Evolutionary conservation across 176 grass and related monocot species (phyloP).

Genomic region (Aegilops speltoides): DNA sequence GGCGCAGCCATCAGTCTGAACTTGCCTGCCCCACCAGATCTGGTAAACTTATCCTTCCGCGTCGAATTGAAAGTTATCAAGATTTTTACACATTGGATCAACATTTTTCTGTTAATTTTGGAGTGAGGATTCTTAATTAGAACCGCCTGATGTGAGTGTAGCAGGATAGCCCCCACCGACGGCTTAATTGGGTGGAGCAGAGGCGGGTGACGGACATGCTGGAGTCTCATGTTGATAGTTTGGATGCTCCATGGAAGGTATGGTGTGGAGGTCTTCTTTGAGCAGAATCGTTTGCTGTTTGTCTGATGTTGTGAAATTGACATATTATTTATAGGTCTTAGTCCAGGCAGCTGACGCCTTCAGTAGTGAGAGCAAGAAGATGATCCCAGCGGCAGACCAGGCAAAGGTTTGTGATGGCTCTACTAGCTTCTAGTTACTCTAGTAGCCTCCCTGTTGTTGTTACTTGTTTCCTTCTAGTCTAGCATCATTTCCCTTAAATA

Average conservation of each 20-base stretch:
- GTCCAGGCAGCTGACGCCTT: background rate
- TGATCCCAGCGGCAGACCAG: background rate
- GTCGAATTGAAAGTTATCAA: background rate
- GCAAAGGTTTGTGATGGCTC: background rate
- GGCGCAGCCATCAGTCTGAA: background rate
- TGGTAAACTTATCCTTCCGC: background rate
- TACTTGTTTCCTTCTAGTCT: background rate
- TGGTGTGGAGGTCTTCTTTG: background rate
- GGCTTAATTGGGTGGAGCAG: slow-evolving; percentile 20
- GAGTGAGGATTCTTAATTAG: background rate
- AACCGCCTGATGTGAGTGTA: background rate
- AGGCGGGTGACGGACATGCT: background rate
- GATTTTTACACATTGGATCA: background rate
- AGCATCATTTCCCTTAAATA: background rate
- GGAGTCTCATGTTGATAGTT: background rate
- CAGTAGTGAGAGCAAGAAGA: background rate
- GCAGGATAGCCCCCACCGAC: background rate
- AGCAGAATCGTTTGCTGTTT: background rate
- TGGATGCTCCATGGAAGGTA: background rate
- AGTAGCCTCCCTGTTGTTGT: background rate
- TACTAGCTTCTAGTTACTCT: background rate
- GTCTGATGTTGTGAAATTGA: background rate
- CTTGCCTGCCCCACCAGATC: background rate
- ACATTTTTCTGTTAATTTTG: background rate
- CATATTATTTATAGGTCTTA: background rate